Conservation (phyloP, 768 basidiomycete genomes). For the Psilocybe sp. region DNA sequence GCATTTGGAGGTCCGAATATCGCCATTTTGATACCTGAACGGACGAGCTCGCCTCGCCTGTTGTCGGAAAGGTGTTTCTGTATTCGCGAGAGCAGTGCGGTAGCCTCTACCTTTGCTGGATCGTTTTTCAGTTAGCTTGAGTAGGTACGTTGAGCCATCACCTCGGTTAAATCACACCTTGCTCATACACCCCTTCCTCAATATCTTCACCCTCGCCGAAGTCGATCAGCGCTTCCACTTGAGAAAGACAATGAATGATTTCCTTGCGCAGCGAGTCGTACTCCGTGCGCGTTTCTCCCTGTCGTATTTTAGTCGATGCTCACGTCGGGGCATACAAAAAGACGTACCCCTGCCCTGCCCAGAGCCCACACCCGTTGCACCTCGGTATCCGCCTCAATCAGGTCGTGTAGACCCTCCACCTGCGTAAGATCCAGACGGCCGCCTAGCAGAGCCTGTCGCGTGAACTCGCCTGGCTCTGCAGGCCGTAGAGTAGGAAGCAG, state of each 20-base stretch:
- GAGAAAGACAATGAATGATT: slow-evolving; percentile 71
- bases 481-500: slow-evolving; percentile 64
- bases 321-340: background rate
- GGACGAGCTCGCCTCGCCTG: slow-evolving; percentile 78
- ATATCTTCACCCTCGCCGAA: slow-evolving; percentile 92
- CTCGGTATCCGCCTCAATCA: slow-evolving; percentile 89
- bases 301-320: slow-evolving; percentile 4
- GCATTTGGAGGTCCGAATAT: slow-evolving; percentile 94
- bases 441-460: slow-evolving; percentile 74
- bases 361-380: slow-evolving; percentile 74
- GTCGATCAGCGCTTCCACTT: slow-evolving; percentile 87
- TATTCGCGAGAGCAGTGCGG: slow-evolving; percentile 49
- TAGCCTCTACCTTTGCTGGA: slow-evolving; percentile 53
- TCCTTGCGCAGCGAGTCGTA: slow-evolving; percentile 64
- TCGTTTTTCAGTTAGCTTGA: background rate
- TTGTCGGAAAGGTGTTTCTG: slow-evolving; percentile 61
- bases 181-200: slow-evolving; percentile 75
- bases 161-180: slow-evolving; percentile 42
- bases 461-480: slow-evolving; percentile 88
- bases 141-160: slow-evolving; percentile 1
- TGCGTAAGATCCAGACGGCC: slow-evolving; percentile 86
- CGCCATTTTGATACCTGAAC: slow-evolving; percentile 76
- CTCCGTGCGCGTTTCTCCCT: slow-evolving; percentile 63
- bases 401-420: slow-evolving; percentile 83
- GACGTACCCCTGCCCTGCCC: slow-evolving; percentile 61